Evolutionary conservation across 306 rosid species (phyloP).

Genomic region (Acacia acuminata): DNA sequence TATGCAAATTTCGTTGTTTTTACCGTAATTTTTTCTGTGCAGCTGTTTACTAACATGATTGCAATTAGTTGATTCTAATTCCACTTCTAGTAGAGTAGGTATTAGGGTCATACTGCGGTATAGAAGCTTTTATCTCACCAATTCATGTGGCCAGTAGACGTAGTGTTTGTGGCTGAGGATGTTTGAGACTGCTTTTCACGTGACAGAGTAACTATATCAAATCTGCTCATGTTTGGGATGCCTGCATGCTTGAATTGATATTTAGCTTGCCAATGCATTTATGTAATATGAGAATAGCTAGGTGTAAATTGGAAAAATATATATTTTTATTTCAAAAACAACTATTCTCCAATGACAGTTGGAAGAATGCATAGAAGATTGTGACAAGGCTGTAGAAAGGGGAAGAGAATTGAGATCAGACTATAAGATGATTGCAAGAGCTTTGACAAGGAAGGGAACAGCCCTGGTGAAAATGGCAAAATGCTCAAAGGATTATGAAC

Average conservation of each 20-base stretch:
- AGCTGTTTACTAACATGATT: not conserved
- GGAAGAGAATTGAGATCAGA: conserved; percentile 93
- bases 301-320: not conserved
- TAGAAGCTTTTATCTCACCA: not conserved
- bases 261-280: not conserved
- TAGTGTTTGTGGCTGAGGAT: not conserved
- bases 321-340: not conserved
- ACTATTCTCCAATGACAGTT: conserved; percentile 40
- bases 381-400: conserved; percentile 94
- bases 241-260: not conserved
- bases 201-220: not conserved
- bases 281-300: not conserved
- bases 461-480: conserved; percentile 81
- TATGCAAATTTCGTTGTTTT: not conserved
- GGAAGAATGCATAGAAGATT: conserved; percentile 87
- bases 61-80: not conserved
- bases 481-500: conserved; percentile 76
- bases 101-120: not conserved
- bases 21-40: not conserved
- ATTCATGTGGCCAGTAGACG: not conserved
- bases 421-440: conserved; percentile 90
- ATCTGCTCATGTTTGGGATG: not conserved
- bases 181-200: not conserved
- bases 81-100: not conserved
- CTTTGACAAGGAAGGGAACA: conserved; percentile 92